Conservation (phyloP, 129 eudicot species). For the Artemisia argyi region DNA sequence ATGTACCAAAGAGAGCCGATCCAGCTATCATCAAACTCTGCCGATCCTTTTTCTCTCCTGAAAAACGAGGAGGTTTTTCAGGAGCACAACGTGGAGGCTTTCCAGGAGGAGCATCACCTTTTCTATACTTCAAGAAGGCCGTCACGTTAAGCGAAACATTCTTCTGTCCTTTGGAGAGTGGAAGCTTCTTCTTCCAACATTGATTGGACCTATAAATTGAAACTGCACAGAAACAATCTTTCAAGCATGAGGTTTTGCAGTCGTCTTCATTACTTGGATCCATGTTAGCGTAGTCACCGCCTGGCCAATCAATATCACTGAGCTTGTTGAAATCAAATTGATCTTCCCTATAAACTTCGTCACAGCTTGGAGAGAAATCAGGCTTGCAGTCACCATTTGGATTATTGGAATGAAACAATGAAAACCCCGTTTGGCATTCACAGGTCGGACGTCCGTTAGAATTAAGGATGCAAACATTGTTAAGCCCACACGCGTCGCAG, state of each 20-base stretch:
- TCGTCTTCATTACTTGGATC: constrained; percentile 11
- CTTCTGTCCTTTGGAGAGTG: constrained; percentile 33
- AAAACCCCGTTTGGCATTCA: constrained; percentile 38
- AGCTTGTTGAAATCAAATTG: constrained; percentile 14
- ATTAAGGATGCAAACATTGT: constrained; percentile 40
- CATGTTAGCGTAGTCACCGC: constrained; percentile 3
- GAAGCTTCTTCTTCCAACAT: constrained; percentile 40
- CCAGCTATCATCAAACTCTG: neutral
- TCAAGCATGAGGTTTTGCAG: constrained; percentile 38
- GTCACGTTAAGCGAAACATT: neutral
- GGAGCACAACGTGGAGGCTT: neutral
- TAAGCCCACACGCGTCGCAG: constrained; percentile 46
- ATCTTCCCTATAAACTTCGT: neutral
- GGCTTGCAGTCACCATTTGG: constrained; percentile 38
- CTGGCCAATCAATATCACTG: constrained; percentile 30
- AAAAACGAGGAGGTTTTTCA: neutral
- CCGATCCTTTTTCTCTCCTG: neutral
- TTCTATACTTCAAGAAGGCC: constrained; percentile 33
- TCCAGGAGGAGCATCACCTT: neutral
- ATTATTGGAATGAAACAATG: constrained; percentile 39
- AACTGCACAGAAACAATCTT: constrained; percentile 54
- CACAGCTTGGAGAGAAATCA: constrained; percentile 27
- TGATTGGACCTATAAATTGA: constrained; percentile 22
- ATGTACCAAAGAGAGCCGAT: neutral
- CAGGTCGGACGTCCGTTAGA: constrained; percentile 28